These are phyloP conservation scores for Aegilops bicornis DNA, from an alignment of 176 grass and related monocot species.

Conservation along the genomic window DNA sequence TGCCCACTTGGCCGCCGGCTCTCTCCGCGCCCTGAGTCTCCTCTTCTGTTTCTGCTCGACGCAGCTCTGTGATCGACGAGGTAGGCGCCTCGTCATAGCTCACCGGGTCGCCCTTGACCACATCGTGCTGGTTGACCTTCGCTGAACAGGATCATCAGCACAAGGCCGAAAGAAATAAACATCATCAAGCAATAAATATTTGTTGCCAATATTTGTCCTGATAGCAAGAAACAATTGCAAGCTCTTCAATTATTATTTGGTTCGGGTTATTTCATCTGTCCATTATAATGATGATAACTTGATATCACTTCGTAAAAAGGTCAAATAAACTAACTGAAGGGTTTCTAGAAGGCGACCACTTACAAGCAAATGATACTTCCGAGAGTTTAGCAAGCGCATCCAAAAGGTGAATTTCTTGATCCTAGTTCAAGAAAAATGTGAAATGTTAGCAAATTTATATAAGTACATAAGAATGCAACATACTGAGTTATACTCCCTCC, in stretches of 20 bases:
- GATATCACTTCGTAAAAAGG: background rate
- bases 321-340: background rate
- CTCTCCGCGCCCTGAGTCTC: background rate
- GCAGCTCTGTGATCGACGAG: background rate
- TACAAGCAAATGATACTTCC: conserved; percentile 44
- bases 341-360: background rate
- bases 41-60: background rate
- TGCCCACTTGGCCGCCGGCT: background rate
- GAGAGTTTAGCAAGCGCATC: conserved; percentile 53
- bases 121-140: background rate
- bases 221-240: background rate
- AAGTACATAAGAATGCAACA: conserved; percentile 3
- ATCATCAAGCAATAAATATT: background rate
- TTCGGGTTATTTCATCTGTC: background rate
- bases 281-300: background rate
- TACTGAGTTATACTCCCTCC: background rate
- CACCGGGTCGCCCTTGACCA: background rate
- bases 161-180: background rate
- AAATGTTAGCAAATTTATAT: conserved; percentile 20
- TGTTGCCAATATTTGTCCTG: background rate
- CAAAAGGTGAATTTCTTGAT: conserved; percentile 60
- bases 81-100: background rate
- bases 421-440: conserved; percentile 34
- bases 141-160: background rate
- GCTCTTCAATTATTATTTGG: background rate